phyloP scores from a whole-genome alignment of 2,329 filamentous ascomycete genomes.

The Scytalidium sp. region DNA sequence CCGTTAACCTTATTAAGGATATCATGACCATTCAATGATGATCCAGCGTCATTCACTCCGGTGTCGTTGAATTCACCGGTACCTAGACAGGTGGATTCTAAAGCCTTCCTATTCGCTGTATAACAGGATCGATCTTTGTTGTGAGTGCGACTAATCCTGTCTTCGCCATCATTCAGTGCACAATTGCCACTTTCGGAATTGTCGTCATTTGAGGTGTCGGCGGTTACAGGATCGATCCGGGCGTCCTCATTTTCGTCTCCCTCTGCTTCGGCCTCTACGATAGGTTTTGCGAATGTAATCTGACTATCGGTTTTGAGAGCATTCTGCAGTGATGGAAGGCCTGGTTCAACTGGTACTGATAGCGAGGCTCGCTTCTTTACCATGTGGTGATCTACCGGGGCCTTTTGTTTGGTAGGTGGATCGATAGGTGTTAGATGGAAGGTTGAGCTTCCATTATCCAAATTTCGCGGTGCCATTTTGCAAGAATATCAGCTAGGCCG shows the following conservation, averaged over 20 bases:
- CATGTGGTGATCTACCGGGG: neutral
- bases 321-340: neutral
- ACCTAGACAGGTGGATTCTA: neutral
- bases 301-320: neutral
- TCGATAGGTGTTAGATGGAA: neutral
- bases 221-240: neutral
- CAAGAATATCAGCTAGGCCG: no score
- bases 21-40: neutral
- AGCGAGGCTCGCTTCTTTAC: neutral
- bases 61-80: neutral
- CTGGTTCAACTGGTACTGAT: neutral
- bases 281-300: neutral
- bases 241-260: neutral
- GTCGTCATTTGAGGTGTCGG: neutral
- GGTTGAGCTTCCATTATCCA: no score
- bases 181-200: neutral
- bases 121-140: neutral
- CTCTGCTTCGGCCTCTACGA: neutral
- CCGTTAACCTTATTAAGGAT: neutral
- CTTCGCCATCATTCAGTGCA: no score
- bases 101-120: neutral
- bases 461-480: no score
- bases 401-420: neutral
- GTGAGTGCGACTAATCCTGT: neutral
- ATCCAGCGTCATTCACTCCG: neutral